Percentiles rank a stretch among this genome's conserved stretches.
Conservation (phyloP, 495 filamentous ascomycete genomes). For the Aspergillus sclerotiicarbonarius region DNA sequence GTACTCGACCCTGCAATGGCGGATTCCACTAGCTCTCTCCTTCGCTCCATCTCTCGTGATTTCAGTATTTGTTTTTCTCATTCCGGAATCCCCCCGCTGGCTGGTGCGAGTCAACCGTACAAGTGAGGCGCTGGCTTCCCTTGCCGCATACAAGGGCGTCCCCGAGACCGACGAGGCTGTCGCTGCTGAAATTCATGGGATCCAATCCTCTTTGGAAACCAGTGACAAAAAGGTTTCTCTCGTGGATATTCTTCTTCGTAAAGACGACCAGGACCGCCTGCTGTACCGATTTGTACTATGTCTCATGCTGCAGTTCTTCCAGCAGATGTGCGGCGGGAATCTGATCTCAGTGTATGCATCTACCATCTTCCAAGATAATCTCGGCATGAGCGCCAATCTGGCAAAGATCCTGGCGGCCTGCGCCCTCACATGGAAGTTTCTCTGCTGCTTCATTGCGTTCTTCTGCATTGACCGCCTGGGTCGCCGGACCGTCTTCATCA, state of each 20-base stretch:
- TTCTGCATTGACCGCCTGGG: conserved; percentile 53
- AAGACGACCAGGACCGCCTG: conserved; percentile 28
- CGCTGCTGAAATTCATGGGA: conserved; percentile 21
- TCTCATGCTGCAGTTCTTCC: conserved; percentile 42
- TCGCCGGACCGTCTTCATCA: conserved; percentile 53
- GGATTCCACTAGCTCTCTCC: conserved; percentile 46
- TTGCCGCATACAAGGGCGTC: conserved; percentile 33
- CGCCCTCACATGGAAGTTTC: conserved; percentile 42
- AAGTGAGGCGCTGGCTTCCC: conserved; percentile 28
- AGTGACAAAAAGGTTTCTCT: conserved; percentile 21
- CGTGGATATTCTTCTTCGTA: conserved; percentile 18
- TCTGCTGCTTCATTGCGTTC: conserved; percentile 48
- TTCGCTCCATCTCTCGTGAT: conserved; percentile 47
- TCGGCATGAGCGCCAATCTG: conserved; percentile 24
- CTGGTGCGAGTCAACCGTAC: conserved; percentile 34
- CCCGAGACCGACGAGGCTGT: conserved; percentile 24
- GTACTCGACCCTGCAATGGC: conserved; percentile 45
- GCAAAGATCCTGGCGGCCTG: conserved; percentile 22
- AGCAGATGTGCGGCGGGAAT: conserved; percentile 43
- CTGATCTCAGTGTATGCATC: conserved; percentile 33
- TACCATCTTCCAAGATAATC: conserved; percentile 36
- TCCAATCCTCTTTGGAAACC: conserved; percentile 38
- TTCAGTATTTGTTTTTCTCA: conserved; percentile 40
- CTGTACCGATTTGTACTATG: conserved; percentile 35
- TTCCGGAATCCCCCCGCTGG: conserved; percentile 55